Conservation (phyloP, 2,329 filamentous ascomycete species). For the Sclerotinia sclerotiorum region DNA sequence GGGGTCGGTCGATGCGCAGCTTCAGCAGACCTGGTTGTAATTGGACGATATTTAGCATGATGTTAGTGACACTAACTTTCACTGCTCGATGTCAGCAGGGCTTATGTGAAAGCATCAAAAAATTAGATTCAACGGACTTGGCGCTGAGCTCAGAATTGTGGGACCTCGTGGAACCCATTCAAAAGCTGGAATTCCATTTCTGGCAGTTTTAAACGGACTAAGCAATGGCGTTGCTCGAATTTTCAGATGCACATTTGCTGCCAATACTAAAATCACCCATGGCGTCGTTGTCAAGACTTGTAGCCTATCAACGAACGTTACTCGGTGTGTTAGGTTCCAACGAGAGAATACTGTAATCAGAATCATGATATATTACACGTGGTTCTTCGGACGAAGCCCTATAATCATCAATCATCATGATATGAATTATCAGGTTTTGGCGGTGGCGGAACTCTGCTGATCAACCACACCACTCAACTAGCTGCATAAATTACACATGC, state of each 20-base stretch:
- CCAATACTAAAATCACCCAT: background rate
- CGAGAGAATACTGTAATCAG: background rate
- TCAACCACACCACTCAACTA: slow-evolving; percentile 1
- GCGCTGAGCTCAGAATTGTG: too few species aligned
- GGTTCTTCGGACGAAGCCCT: too few species aligned
- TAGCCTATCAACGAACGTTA: too few species aligned
- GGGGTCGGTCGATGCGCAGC: background rate
- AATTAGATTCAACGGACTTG: background rate
- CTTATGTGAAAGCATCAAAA: background rate
- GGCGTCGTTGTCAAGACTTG: background rate
- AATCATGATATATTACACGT: background rate
- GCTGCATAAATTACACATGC: background rate
- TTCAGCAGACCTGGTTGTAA: background rate
- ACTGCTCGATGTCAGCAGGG: background rate
- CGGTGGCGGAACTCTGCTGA: background rate
- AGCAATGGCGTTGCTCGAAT: background rate
- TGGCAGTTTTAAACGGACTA: background rate
- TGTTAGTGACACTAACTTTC: background rate
- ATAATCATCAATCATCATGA: background rate
- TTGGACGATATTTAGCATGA: background rate
- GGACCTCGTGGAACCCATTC: background rate
- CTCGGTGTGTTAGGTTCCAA: background rate
- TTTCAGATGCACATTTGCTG: background rate
- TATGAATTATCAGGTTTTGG: background rate
- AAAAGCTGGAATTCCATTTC: background rate